phyloP scores from a whole-genome alignment of 176 grass and related monocot genomes.

The Ananas comosus region DNA sequence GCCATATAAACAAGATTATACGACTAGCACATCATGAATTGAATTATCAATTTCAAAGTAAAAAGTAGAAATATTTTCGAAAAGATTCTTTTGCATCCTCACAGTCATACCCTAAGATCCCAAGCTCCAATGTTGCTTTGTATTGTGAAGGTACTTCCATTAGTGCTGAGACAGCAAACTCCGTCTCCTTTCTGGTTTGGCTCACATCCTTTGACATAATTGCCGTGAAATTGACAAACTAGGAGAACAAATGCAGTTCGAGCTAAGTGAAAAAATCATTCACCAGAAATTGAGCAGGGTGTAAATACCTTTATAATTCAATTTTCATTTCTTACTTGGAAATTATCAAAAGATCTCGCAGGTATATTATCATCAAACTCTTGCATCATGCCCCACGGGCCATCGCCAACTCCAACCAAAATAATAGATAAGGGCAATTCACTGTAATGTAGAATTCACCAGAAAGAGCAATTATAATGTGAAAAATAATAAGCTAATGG shows the following conservation, averaged over 20 bases:
- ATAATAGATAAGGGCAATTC: conserved; percentile 63
- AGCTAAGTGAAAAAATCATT: not conserved
- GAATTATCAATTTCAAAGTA: not conserved
- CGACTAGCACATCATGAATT: conserved; percentile 8
- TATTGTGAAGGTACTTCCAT: conserved; percentile 87
- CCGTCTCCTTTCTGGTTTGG: conserved; percentile 57
- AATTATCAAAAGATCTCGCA: conserved; percentile 61
- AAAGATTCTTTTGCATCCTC: conserved; percentile 18
- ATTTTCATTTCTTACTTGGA: conserved; percentile 29
- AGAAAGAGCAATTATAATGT: not conserved
- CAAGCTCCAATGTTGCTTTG: conserved; percentile 67
- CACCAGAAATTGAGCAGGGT: not conserved
- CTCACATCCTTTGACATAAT: conserved; percentile 71
- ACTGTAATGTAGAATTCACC: conserved; percentile 20
- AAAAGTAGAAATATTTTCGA: not conserved
- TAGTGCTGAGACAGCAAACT: conserved; percentile 76
- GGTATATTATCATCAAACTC: conserved; percentile 74
- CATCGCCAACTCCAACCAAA: conserved; percentile 64
- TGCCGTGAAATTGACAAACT: conserved; percentile 82
- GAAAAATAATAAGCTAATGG: not conserved
- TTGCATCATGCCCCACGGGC: conserved; percentile 66
- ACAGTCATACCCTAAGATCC: conserved; percentile 53
- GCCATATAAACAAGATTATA: conserved; percentile 18
- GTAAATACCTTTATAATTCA: not conserved
- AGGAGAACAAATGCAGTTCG: conserved; percentile 1